Conservation (phyloP, 176 grass and related monocot species). For the Secale cereale region DNA sequence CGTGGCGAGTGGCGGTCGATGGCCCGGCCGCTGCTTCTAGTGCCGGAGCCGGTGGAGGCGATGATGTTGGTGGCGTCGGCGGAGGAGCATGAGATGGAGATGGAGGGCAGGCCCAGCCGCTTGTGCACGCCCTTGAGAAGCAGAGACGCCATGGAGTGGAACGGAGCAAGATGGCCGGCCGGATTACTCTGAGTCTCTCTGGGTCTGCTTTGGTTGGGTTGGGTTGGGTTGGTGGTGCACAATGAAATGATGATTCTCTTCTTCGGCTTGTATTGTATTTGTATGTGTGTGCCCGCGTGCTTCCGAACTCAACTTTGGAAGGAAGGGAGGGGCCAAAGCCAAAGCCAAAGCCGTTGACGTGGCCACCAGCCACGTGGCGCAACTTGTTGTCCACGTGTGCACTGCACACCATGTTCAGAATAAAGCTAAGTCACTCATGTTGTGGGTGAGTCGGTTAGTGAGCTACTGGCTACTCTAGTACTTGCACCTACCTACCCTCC, state of each 20-base stretch:
- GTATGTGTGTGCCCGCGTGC: not conserved
- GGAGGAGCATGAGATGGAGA: constrained; percentile 60
- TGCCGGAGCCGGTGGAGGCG: not conserved
- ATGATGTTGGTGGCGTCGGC: constrained; percentile 46
- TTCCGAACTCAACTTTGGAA: not conserved
- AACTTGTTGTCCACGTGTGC: not conserved
- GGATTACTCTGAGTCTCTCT: not conserved
- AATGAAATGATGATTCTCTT: not conserved
- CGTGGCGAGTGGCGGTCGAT: constrained; percentile 56
- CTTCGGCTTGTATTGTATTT: not conserved
- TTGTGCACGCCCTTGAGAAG: constrained; percentile 59
- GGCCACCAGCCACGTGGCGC: not conserved
- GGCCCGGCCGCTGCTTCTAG: not conserved
- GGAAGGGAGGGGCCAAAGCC: not conserved
- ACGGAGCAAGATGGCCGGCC: not conserved
- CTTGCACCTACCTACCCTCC: not conserved
- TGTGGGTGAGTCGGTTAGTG: not conserved
- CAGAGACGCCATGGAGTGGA: constrained; percentile 39
- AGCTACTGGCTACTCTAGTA: not conserved
- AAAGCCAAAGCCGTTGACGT: not conserved
- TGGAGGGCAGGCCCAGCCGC: constrained; percentile 3
- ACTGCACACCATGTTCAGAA: not conserved
- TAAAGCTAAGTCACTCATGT: not conserved
- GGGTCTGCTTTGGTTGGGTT: too few species aligned
- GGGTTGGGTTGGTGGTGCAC: not conserved